Evolutionary conservation across 2,329 filamentous ascomycete genomes (phyloP).

Genomic region (Zymoseptoria brevis): DNA sequence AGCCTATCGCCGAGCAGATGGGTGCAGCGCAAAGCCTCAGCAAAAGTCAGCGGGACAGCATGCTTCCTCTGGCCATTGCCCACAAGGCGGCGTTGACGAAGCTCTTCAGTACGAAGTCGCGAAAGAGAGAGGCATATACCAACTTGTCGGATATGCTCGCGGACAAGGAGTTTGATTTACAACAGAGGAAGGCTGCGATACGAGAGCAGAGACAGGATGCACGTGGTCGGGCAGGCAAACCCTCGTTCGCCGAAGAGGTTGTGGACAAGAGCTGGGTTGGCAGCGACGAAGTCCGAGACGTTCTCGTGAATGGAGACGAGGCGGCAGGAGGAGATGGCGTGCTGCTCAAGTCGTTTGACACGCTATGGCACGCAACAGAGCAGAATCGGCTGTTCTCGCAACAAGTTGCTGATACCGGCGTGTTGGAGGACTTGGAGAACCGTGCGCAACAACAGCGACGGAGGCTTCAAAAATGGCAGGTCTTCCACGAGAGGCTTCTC

Average conservation of each 20-base stretch:
- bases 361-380: conserved; percentile 61
- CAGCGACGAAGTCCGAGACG: conserved; percentile 63
- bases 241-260: conserved; percentile 45
- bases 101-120: conserved; percentile 52
- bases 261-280: conserved; percentile 72
- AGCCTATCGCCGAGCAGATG: conserved; percentile 45
- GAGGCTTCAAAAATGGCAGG: conserved; percentile 65
- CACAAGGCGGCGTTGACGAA: conserved; percentile 61
- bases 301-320: conserved; percentile 60
- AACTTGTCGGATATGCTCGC: conserved; percentile 52
- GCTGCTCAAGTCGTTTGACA: conserved; percentile 55
- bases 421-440: conserved; percentile 63
- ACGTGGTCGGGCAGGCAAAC: conserved; percentile 3
- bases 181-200: conserved; percentile 39
- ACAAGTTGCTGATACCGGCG: conserved; percentile 43
- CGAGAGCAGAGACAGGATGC: conserved; percentile 6
- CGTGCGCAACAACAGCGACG: conserved; percentile 59
- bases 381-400: conserved; percentile 32
- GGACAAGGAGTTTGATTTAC: conserved; percentile 41
- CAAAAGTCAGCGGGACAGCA: conserved; percentile 27
- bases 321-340: conserved; percentile 51
- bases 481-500: conserved; percentile 46
- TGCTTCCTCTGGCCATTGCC: conserved; percentile 63
- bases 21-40: conserved; percentile 34
- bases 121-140: conserved; percentile 50